phyloP scores from a whole-genome alignment of 75 land plant genomes.

The Pinus taeda region DNA sequence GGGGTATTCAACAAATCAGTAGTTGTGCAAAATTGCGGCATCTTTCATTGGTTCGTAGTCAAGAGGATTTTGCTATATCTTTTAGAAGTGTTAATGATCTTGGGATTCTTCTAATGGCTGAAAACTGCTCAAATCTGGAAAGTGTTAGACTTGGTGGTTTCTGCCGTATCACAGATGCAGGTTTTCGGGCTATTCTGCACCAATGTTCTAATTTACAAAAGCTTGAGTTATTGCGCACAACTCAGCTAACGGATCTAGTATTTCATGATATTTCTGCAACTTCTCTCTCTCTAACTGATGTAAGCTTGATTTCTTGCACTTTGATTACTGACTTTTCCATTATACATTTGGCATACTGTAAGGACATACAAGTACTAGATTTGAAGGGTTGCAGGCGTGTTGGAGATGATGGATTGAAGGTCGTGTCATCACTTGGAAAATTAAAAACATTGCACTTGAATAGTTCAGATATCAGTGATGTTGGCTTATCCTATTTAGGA shows the following conservation, averaged over 20 bases:
- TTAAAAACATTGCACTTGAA: conserved; percentile 61
- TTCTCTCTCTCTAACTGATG: conserved; percentile 64
- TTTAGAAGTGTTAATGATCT: conserved; percentile 91
- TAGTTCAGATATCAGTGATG: conserved; percentile 77
- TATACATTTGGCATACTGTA: conserved; percentile 53
- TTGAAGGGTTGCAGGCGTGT: conserved; percentile 81
- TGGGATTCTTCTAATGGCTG: conserved; percentile 87
- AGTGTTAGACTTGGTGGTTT: conserved; percentile 92
- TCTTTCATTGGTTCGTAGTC: conserved; percentile 78
- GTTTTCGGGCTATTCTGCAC: conserved; percentile 85
- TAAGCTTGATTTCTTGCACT: conserved; percentile 72
- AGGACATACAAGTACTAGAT: conserved; percentile 58
- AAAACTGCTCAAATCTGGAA: conserved; percentile 65
- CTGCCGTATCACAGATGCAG: conserved; percentile 90
- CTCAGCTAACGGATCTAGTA: conserved; percentile 76
- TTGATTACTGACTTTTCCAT: conserved; percentile 66
- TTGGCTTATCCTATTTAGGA: conserved; percentile 55
- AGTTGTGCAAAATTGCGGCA: conserved; percentile 49
- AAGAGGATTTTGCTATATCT: conserved; percentile 52
- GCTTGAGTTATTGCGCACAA: conserved; percentile 72
- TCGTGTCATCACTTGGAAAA: conserved; percentile 48
- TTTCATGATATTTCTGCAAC: conserved; percentile 93
- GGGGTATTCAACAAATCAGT: conserved; percentile 85
- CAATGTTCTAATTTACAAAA: conserved; percentile 65
- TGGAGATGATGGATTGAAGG: conserved; percentile 76